These are phyloP conservation scores for Pseudocercospora eumusae DNA, from an alignment of 2,329 filamentous ascomycete genomes.

Conservation along the genomic window DNA sequence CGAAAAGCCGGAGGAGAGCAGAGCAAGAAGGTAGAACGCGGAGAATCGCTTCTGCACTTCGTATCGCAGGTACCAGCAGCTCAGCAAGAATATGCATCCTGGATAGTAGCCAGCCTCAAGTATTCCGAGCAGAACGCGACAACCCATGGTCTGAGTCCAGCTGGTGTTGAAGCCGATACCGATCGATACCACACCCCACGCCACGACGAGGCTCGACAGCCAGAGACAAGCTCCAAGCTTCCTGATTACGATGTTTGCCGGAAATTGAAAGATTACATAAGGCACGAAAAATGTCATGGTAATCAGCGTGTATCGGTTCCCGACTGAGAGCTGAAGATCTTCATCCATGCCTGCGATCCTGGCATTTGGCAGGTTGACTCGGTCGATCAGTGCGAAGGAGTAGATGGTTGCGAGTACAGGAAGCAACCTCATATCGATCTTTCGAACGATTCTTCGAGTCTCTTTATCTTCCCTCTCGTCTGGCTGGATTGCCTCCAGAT, in stretches of 20 bases:
- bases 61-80: conserved; percentile 26
- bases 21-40: conserved; percentile 23
- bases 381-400: conserved; percentile 22
- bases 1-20: conserved; percentile 22
- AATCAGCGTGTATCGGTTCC: conserved; percentile 21
- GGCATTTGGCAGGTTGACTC: conserved; percentile 22
- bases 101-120: conserved; percentile 41
- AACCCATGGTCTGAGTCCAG: conserved; percentile 36
- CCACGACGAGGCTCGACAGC: conserved; percentile 40
- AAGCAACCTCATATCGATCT: conserved; percentile 25
- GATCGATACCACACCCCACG: conserved; percentile 43
- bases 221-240: conserved; percentile 42
- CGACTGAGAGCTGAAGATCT: conserved; percentile 38
- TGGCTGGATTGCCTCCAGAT: conserved; percentile 38
- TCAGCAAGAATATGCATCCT: conserved; percentile 22
- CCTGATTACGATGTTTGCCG: conserved; percentile 40
- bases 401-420: conserved; percentile 22
- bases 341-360: conserved; percentile 21
- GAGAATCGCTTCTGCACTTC: conserved; percentile 29
- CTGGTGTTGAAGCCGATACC: conserved; percentile 39
- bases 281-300: conserved; percentile 18
- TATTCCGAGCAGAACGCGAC: conserved; percentile 39
- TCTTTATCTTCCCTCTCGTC: conserved; percentile 17
- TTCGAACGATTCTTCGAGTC: conserved; percentile 19
- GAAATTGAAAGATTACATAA: conserved; percentile 23